Evolutionary conservation across 208 protist genomes (phyloP), one percentile per base, ranked within the genome.

Genomic region (Acanthamoeba triangularis): DNA sequence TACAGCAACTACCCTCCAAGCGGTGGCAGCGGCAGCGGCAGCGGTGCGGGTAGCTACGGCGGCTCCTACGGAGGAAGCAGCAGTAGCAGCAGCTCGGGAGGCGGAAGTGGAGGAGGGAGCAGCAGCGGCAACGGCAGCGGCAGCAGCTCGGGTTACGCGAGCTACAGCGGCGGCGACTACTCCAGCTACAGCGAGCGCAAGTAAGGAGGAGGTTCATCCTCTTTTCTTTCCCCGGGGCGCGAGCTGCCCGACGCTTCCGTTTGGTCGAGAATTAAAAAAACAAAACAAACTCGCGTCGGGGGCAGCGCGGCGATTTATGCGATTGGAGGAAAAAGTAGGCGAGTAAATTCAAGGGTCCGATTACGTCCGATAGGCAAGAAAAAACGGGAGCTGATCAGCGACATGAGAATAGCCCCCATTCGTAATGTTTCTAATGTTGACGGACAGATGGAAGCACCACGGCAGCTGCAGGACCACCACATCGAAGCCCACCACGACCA

Each of bases 161-260:
- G 72, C 37, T 80, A 80, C 72, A 80, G 72, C 72, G 20, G 72
- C 2, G 72, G 72, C 37, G 72, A 49, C 72, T 80, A 80, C 72
- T 28, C 13, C 14, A 25, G 28, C 35, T 80, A 80, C 72, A 28
- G 41, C 13, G 41, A 80, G 16, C 72, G 35, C 35, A 80, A 80
- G 72, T 80, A 11, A 72, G 59, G 23, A 28, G 1, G 61, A 41
- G 37, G 37, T 41, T n/a, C n/a, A n/a, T n/a, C n/a, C n/a, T n/a
- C n/a, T n/a, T n/a, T n/a, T n/a, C n/a, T n/a, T n/a, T n/a, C n/a
- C n/a, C n/a, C n/a, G n/a, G n/a, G n/a, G n/a, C n/a, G n/a, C n/a
- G n/a, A n/a, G n/a, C n/a, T n/a, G n/a, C n/a, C n/a, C n/a, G n/a
- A n/a, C n/a, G n/a, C 16, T n/a, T 3, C 37, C 37, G 37, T 41